A percentile compares a stretch with the other conserved stretches of the same genome.
Conservation (phyloP, 192 early-diverging fungal genomes). For the Geosiphon pyriformis region DNA sequence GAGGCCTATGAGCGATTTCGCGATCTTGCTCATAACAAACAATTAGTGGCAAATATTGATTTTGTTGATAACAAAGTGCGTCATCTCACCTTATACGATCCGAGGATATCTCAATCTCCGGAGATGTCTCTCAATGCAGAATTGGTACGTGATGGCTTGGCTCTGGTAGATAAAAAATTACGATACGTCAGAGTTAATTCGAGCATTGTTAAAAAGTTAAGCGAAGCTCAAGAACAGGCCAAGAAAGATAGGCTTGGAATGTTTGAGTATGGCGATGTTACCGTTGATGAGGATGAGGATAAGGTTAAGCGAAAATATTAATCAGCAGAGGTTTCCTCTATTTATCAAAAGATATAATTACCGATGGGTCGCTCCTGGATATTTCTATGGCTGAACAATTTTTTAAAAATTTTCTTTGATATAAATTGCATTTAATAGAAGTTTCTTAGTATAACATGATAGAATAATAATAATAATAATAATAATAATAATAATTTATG, state of each 20-base stretch:
- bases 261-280: constrained; percentile 59
- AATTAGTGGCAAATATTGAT: constrained; percentile 72
- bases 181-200: constrained; percentile 50
- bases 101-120: constrained; percentile 47
- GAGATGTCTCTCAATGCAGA: constrained; percentile 67
- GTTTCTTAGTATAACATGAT: too few species aligned
- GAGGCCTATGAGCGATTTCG: constrained; percentile 70
- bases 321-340: too few species aligned
- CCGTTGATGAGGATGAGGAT: too few species aligned
- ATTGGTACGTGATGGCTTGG: constrained; percentile 60
- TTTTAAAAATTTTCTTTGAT: too few species aligned
- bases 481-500: too few species aligned
- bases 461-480: too few species aligned
- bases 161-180: constrained; percentile 46
- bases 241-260: constrained; percentile 58
- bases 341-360: too few species aligned
- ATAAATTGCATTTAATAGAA: too few species aligned
- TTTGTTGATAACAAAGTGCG: constrained; percentile 50
- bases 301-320: too few species aligned
- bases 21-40: constrained; percentile 54
- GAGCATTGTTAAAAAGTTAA: constrained; percentile 51
- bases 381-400: too few species aligned
- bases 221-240: constrained; percentile 61
- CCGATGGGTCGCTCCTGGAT: too few species aligned
- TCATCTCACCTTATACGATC: constrained; percentile 65